Percentiles rank a stretch among this genome's conserved stretches.
phyloP scores from a whole-genome alignment of 768 basidiomycete genomes.

The Leccinum subtestaceum region DNA sequence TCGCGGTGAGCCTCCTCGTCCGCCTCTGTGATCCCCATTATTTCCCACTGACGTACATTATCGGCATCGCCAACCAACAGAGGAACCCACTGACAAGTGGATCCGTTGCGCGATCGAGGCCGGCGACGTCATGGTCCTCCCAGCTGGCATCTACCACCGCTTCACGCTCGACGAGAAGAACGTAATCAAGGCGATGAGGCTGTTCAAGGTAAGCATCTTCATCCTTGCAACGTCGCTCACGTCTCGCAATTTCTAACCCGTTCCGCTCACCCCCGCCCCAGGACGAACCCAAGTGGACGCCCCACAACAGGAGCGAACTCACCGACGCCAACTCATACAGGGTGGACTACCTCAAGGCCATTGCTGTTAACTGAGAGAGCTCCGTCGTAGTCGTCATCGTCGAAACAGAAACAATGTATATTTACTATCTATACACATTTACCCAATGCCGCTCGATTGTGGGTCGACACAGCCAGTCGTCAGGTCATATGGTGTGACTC shows the following conservation, averaged over 20 bases:
- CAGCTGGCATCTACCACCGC: conserved; percentile 91
- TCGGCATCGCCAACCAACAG: conserved; percentile 34
- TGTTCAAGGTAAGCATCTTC: conserved; percentile 69
- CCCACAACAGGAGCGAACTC: conserved; percentile 58
- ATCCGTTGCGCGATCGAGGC: conserved; percentile 72
- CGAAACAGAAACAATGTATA: not conserved
- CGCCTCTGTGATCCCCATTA: not conserved
- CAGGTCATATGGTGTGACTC: too few relatives aligned
- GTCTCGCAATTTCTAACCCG: not conserved
- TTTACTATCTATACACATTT: not conserved
- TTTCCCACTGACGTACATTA: not conserved
- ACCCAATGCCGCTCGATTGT: not conserved
- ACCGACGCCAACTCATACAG: conserved; percentile 69
- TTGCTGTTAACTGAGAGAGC: conserved; percentile 35
- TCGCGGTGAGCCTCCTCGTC: conserved; percentile 53
- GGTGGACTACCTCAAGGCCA: conserved; percentile 53
- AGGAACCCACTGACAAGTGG: conserved; percentile 69
- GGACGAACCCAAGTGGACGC: conserved; percentile 92
- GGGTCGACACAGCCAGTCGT: not conserved
- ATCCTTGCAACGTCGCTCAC: not conserved
- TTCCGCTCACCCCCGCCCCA: conserved; percentile 27
- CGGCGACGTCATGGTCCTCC: conserved; percentile 84
- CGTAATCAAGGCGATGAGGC: conserved; percentile 69
- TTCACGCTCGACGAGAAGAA: conserved; percentile 84
- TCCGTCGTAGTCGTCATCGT: not conserved